Base-by-base conservation (phyloP, 2,329 filamentous ascomycete genomes). In the Scedosporium apiospermum region DNA sequence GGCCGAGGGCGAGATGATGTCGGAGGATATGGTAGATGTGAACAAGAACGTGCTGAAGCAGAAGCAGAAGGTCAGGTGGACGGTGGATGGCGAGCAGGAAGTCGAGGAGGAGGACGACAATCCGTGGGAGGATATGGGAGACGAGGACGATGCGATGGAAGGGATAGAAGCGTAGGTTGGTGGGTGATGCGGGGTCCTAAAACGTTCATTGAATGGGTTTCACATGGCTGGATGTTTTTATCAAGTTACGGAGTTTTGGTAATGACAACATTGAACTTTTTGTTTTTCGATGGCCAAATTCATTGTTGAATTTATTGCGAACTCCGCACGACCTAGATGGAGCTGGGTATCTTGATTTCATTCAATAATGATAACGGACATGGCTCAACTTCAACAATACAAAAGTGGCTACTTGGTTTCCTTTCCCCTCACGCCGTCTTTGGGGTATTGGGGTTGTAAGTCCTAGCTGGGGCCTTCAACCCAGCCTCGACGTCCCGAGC, bases 401-500 rank as follows among this genome's bases (percentile, higher is more conserved):
- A 61, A 27, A 18, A 6, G 14, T 4, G 3, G 3, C 27, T 30
- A 51, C 23, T 18, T 30, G 34, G 34, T 38, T 38, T 38, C 9
- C 34, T 38, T 38, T 38, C 10, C 10, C 9, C 23, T 61, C 59
- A 49, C 6, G 21, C 44, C 44, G 16, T n/a, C 59, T 61, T 44
- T 16, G 51, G 23, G 18, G 26, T 9, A 21, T 51, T 34, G 16
- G 53, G 34, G 5, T 53, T 41, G 41, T 78, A 78, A 1, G 75
- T 72, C 67, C 70, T 72, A 10, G 70, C 69, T 16, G 79, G 79
- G 64, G 70, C 69, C 10, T 72, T 66, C 65, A 81, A 68, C 9
- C 72, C 76, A 1, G 69, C 70, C 64, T 78, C 76, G 18, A 80
- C 78, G 60, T 77, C 75, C 65, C 71, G 69, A 62, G 72, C 64